Conservation (phyloP, 495 filamentous ascomycete genomes). For the Aspergillus mulundensis region DNA sequence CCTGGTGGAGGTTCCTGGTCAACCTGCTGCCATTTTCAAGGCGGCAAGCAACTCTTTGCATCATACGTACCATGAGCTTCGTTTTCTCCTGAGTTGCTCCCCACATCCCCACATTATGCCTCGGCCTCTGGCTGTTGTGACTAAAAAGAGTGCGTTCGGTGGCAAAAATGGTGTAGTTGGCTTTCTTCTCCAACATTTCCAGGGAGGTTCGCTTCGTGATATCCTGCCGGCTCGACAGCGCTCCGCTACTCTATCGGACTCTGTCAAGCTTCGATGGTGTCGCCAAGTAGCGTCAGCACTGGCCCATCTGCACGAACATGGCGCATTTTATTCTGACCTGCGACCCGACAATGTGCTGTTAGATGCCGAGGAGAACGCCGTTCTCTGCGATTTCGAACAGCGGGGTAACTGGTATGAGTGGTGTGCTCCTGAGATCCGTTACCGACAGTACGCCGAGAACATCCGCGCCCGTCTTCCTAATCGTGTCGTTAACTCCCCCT, state of each 20-base stretch:
- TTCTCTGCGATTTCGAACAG: constrained; percentile 9
- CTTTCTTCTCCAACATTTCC: background rate
- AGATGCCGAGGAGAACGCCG: background rate
- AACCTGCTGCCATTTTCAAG: constrained; percentile 1
- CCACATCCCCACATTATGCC: constrained; percentile 4
- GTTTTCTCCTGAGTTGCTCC: constrained; percentile 1
- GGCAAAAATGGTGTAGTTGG: constrained; percentile 1
- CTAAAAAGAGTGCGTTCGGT: constrained; percentile 4
- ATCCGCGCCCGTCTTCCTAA: constrained; percentile 4
- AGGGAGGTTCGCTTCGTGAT: constrained; percentile 5
- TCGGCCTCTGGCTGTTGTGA: constrained; percentile 4
- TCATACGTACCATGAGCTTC: constrained; percentile 9
- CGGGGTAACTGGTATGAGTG: constrained; percentile 9
- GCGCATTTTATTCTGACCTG: constrained; percentile 5
- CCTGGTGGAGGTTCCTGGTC: background rate
- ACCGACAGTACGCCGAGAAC: constrained; percentile 8
- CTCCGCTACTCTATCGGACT: background rate
- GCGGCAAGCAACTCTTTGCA: background rate
- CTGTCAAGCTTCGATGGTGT: constrained; percentile 5
- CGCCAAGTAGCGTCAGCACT: constrained; percentile 7
- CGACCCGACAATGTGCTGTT: constrained; percentile 7
- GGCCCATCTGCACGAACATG: background rate
- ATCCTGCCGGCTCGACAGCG: constrained; percentile 1
- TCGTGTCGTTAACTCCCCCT: background rate
- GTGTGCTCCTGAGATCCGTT: constrained; percentile 4